Base-by-base conservation (phyloP, 2,329 filamentous ascomycete genomes). In the Cordyceps cateniannulata region DNA sequence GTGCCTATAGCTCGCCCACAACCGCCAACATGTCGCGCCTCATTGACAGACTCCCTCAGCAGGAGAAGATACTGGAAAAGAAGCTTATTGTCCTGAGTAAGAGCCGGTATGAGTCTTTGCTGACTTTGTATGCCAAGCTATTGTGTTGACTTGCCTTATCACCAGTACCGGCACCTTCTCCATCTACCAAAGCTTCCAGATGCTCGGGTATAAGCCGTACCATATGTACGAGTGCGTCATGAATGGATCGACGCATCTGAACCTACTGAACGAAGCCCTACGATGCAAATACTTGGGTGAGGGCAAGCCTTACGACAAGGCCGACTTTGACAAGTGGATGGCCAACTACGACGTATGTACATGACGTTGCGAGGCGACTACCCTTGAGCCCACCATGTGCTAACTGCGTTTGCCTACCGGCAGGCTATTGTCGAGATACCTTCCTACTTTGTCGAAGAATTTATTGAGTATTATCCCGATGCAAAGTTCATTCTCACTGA, bases 311-410 rank as follows among this genome's bases (percentile, higher is more conserved):
- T 75, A 74, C 57, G 68, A 66, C 44, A 69, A 71, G 20, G 65
- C 65, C 12, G 75, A 76, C 47, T 76, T 75, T 49, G 74, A 76
- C 62, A 76, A 75, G 64, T 75, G 73, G 69, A 71, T 75, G 27
- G 71, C 71, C 27, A 67, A 72, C 24, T 75, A 75, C 49, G 73
- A 75, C 60, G 74, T 74, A 64, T 25, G 50, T 18, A 8, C 32
- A 29, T 5, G 29, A 51, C 22, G n/a, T n/a, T 5, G 35, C 5
- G 35, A 38, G 18, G 18, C 5, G 14, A n/a, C 32, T 18, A 2
- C n/a, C n/a, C n/a, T 6, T 24, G 53, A 29, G 5, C 12, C 3
- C 22, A 12, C 12, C 3, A 27, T 54, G 35, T 6, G 27, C 53
- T 56, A 47, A 56, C 18, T 3, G 7, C 16, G 9, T 22, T 47